Evolutionary conservation across 352 stramenopile genomes (phyloP), one percentile per base, ranked within the genome.

Genomic region (Phytophthora hybrid): DNA sequence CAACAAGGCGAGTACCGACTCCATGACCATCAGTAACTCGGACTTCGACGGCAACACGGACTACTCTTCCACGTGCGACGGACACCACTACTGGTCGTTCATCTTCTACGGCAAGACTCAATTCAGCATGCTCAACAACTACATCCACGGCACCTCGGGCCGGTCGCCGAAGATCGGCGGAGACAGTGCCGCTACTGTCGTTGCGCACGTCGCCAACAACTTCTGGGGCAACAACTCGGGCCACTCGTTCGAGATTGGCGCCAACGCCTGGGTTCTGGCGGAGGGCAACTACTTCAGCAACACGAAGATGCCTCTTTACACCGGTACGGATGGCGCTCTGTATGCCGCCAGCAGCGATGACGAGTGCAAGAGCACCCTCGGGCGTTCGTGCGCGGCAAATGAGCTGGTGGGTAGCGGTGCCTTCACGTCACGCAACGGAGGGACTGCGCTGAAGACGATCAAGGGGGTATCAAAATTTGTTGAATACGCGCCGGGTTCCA

Each of bases 261-360:
- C 32, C 14, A 67, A 73, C 51, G 58, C 66, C 0, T 67, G 58
- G 55, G 74, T 81, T 32, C 71, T 86, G 0, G 62, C 69, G 6
- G 79, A 86, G 41, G 74, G 74, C 26, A 86, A 86, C 72, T 77
- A 79, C 76, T 83, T 85, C 44, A 68, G 76, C 59, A 67, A 77
- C 53, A 81, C 69, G 7, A 64, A 55, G 19, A 64, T 68, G 34
- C 70, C 80, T 0, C 51, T 76, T 6, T 64, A 54, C 47, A 64
- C 53, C 5, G 68, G 63, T 19, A 62, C 41, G 31, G 63, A 74
- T 16, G 69, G 73, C 5, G 44, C 69, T 2, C 1, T 77, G 16
- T 79, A 77, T 49, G 52, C 69, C 13, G 71, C 60, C 0, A 34
- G n/a, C 23, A 62, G 55, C 18, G 39, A 23, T 4, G 46, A 74